phyloP scores from a whole-genome alignment of 192 early-diverging fungal species.

The Dissophora ornata region DNA sequence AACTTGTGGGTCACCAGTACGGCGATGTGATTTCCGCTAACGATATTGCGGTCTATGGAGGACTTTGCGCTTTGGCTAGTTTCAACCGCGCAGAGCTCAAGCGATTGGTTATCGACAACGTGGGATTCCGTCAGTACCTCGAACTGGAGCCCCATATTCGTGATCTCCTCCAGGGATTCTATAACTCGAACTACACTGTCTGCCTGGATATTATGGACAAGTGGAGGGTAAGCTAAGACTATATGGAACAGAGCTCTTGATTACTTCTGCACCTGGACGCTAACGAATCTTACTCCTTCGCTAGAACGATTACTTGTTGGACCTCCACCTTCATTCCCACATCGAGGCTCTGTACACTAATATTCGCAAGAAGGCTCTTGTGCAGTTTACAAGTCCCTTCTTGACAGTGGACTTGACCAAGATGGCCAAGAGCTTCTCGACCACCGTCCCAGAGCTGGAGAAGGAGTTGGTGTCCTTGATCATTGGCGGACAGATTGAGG shows the following conservation, averaged over 20 bases:
- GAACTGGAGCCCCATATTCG: conserved; percentile 85
- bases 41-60: conserved; percentile 86
- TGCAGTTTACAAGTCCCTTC: conserved; percentile 88
- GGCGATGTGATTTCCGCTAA: conserved; percentile 73
- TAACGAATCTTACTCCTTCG: background rate
- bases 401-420: conserved; percentile 78
- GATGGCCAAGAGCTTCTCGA: conserved; percentile 82
- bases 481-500: conserved; percentile 75
- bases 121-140: conserved; percentile 79
- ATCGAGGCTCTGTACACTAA: conserved; percentile 74
- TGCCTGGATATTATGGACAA: conserved; percentile 76
- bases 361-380: conserved; percentile 80
- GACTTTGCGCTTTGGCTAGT: conserved; percentile 80
- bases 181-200: conserved; percentile 76
- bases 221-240: conserved; percentile 65
- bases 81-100: conserved; percentile 81
- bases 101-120: conserved; percentile 75
- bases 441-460: conserved; percentile 70
- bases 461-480: conserved; percentile 76
- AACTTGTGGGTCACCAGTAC: conserved; percentile 32
- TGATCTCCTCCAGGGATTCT: conserved; percentile 78
- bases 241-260: background rate
- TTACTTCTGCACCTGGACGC: background rate
- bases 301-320: conserved; percentile 66
- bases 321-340: conserved; percentile 78